Evolutionary conservation across 257 asterid genomes (phyloP).

Genomic region (Craterostigma plantagineum): DNA sequence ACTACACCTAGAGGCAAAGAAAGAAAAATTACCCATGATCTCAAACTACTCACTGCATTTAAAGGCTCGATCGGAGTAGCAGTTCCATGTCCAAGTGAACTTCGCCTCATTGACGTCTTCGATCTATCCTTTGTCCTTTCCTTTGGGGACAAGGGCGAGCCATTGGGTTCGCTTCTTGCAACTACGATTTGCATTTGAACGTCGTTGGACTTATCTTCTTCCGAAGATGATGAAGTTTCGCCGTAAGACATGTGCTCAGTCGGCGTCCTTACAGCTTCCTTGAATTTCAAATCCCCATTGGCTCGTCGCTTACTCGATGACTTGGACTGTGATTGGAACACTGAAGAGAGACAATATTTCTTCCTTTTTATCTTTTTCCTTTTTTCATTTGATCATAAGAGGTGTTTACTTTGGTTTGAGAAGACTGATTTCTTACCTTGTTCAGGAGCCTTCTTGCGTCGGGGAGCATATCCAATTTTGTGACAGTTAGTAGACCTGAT

Average conservation of each 20-base stretch:
- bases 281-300: constrained; percentile 18
- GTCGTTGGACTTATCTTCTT: constrained; percentile 19
- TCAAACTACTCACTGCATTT: constrained; percentile 17
- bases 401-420: background rate
- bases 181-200: constrained; percentile 18
- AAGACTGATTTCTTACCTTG: constrained; percentile 22
- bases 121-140: constrained; percentile 15
- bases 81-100: constrained; percentile 16
- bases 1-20: background rate
- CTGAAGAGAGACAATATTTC: constrained; percentile 9
- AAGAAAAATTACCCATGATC: background rate
- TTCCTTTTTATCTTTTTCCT: constrained; percentile 3
- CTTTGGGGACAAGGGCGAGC: constrained; percentile 13
- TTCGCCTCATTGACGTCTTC: constrained; percentile 17
- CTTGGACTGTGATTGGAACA: constrained; percentile 21
- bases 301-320: constrained; percentile 18
- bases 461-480: constrained; percentile 81
- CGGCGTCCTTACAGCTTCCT: constrained; percentile 17
- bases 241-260: constrained; percentile 19
- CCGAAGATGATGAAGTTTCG: constrained; percentile 29
- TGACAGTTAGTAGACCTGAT: constrained; percentile 56
- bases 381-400: background rate
- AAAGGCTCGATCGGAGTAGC: constrained; percentile 17
- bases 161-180: constrained; percentile 15
- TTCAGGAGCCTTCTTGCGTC: constrained; percentile 20